Percentiles rank a stretch among this genome's conserved stretches.
These are phyloP conservation scores for Themeda triandra DNA, from an alignment of 176 grass and related monocot genomes.

Conservation along the genomic window DNA sequence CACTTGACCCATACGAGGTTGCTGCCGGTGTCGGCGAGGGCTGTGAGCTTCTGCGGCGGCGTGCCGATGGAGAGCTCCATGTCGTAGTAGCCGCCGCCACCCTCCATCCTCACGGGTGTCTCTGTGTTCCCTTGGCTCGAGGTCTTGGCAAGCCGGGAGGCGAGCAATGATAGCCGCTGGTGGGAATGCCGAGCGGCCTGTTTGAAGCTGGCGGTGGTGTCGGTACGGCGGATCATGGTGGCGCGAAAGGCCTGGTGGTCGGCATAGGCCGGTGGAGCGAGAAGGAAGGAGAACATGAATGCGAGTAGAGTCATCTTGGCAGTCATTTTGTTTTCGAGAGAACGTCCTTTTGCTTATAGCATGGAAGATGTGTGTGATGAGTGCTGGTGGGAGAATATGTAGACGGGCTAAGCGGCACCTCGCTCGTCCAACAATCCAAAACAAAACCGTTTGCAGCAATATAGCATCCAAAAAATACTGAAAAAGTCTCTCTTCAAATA, in stretches of 20 bases:
- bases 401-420: too few relatives aligned
- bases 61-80: not conserved
- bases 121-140: not conserved
- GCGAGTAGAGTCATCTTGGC: too few relatives aligned
- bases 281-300: too few relatives aligned
- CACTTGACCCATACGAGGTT: conserved; percentile 4
- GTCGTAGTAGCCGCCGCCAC: not conserved
- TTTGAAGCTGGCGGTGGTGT: not conserved
- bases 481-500: too few relatives aligned
- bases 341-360: too few relatives aligned
- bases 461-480: too few relatives aligned
- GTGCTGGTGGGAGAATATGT: too few relatives aligned
- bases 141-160: not conserved
- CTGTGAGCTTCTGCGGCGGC: not conserved
- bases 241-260: not conserved
- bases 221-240: not conserved
- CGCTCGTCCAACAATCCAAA: too few relatives aligned
- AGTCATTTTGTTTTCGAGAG: too few relatives aligned
- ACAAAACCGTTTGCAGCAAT: too few relatives aligned
- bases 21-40: conserved; percentile 20
- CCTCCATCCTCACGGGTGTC: not conserved
- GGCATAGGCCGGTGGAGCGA: too few relatives aligned
- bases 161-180: not conserved
- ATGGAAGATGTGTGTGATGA: too few relatives aligned
- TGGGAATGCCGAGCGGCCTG: not conserved